Percentiles rank a stretch among this genome's conserved stretches.
Conservation (phyloP, 805 yeast genomes). For the Candida alai region DNA sequence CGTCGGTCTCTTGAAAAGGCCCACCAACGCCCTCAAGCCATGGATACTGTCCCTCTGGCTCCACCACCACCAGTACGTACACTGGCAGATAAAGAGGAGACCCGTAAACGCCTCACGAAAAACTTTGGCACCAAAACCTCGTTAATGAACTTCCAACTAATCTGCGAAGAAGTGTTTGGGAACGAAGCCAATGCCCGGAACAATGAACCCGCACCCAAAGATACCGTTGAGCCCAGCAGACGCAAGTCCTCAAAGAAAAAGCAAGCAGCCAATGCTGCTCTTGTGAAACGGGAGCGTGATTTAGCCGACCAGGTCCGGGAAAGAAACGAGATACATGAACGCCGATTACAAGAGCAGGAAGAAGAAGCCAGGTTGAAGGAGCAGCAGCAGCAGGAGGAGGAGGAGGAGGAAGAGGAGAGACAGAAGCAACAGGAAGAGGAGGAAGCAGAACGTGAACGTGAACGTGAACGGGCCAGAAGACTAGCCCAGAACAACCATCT, state of each 20-base stretch:
- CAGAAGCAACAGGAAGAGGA: slow-evolving; percentile 4
- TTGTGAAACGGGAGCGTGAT: slow-evolving; percentile 15
- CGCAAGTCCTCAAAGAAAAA: neutral
- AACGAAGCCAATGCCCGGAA: slow-evolving; percentile 14
- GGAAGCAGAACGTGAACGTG: no score
- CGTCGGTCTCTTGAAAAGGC: no score
- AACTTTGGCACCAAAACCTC: slow-evolving; percentile 20
- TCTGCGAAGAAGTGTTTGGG: slow-evolving; percentile 31
- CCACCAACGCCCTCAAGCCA: no score
- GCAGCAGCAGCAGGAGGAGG: slow-evolving; percentile 16
- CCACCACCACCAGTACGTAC: no score
- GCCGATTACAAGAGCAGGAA: slow-evolving; percentile 16
- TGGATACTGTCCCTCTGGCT: no score
- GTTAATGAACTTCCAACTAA: slow-evolving; percentile 25
- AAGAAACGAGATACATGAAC: slow-evolving; percentile 19
- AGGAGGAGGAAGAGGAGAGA: slow-evolving; percentile 10
- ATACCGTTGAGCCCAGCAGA: no score
- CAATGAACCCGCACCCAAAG: neutral
- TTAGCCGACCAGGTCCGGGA: slow-evolving; percentile 18
- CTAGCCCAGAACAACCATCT: no score
- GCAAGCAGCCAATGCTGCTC: slow-evolving; percentile 4
- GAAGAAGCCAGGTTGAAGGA: slow-evolving; percentile 11
- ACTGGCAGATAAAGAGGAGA: no score
- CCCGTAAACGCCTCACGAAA: slow-evolving; percentile 9
- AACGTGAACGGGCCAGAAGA: slow-evolving; percentile 9